Percentiles rank a stretch among this genome's conserved stretches.
phyloP scores from a whole-genome alignment of 2,329 filamentous ascomycete genomes.

The Trichoderma koningiopsis region DNA sequence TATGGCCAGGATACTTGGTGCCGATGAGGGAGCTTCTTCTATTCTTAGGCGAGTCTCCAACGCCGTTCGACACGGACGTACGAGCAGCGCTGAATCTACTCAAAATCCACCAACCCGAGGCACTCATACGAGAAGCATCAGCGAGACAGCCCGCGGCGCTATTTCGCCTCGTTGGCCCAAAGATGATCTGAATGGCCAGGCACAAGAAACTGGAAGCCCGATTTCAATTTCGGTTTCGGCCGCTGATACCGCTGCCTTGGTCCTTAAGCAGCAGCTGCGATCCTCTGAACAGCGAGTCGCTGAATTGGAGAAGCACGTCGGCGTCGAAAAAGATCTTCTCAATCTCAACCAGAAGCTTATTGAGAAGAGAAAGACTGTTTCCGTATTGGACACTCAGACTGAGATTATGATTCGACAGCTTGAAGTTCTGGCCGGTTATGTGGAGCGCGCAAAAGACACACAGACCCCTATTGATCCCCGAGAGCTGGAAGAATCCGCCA shows the following conservation, averaged over 20 bases:
- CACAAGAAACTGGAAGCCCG: constrained; percentile 71
- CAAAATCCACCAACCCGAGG: constrained; percentile 42
- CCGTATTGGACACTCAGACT: constrained; percentile 88
- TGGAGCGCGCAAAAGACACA: constrained; percentile 81
- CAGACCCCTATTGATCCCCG: constrained; percentile 78
- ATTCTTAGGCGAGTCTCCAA: constrained; percentile 90
- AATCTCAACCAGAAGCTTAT: constrained; percentile 83
- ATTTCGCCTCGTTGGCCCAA: constrained; percentile 71
- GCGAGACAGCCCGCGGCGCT: constrained; percentile 66
- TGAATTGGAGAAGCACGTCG: constrained; percentile 81
- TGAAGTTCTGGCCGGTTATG: constrained; percentile 84
- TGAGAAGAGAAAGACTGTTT: constrained; percentile 95
- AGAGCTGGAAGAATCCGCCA: constrained; percentile 83
- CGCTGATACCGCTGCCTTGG: constrained; percentile 61
- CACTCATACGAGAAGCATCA: constrained; percentile 63
- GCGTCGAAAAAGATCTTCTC: constrained; percentile 65
- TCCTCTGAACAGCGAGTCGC: constrained; percentile 82
- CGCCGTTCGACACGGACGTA: constrained; percentile 88
- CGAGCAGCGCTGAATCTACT: constrained; percentile 71
- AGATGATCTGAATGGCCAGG: constrained; percentile 54
- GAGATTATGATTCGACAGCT: constrained; percentile 94
- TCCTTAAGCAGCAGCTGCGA: constrained; percentile 74
- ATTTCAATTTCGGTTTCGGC: constrained; percentile 64
- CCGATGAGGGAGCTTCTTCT: constrained; percentile 74
- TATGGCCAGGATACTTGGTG: constrained; percentile 83